Conservation (phyloP, 2,329 filamentous ascomycete species). For the Didymella pinodella region DNA sequence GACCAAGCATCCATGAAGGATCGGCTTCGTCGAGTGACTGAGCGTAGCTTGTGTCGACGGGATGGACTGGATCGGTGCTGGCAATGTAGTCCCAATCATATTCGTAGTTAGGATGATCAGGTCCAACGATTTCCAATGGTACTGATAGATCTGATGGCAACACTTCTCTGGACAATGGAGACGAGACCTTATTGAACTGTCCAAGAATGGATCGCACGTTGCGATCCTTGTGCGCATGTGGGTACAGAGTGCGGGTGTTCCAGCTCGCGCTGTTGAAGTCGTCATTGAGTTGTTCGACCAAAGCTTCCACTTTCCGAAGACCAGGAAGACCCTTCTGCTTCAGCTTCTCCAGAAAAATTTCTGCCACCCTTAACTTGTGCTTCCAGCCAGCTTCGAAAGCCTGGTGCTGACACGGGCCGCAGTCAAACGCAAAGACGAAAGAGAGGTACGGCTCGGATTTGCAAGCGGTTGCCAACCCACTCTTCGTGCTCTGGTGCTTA, state of each 20-base stretch:
- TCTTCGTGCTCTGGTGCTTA: conserved; percentile 32
- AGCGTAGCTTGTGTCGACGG: conserved; percentile 26
- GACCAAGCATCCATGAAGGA: conserved; percentile 21
- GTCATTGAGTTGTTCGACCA: conserved; percentile 25
- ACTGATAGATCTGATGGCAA: conserved; percentile 29
- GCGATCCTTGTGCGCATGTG: conserved; percentile 9
- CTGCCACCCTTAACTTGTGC: conserved; percentile 27
- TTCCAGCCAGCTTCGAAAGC: conserved; percentile 31
- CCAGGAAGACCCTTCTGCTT: conserved; percentile 14
- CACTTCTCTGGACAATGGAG: conserved; percentile 30
- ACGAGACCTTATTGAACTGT: conserved; percentile 3
- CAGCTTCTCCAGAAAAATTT: conserved; percentile 17
- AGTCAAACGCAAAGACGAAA: conserved; percentile 25
- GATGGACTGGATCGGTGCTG: conserved; percentile 37
- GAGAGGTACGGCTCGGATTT: conserved; percentile 34
- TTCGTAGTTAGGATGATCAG: conserved; percentile 13
- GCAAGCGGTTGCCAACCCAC: conserved; percentile 36
- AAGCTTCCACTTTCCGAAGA: conserved; percentile 5
- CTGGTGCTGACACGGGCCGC: conserved; percentile 35
- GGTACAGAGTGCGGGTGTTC: conserved; percentile 22
- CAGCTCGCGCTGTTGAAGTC: conserved; percentile 24
- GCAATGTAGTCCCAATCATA: conserved; percentile 32
- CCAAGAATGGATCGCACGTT: conserved; percentile 18
- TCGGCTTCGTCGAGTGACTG: conserved; percentile 24
- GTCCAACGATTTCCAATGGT: background rate